phyloP scores from a whole-genome alignment of 768 basidiomycete genomes.

The Calocera viscosa region DNA sequence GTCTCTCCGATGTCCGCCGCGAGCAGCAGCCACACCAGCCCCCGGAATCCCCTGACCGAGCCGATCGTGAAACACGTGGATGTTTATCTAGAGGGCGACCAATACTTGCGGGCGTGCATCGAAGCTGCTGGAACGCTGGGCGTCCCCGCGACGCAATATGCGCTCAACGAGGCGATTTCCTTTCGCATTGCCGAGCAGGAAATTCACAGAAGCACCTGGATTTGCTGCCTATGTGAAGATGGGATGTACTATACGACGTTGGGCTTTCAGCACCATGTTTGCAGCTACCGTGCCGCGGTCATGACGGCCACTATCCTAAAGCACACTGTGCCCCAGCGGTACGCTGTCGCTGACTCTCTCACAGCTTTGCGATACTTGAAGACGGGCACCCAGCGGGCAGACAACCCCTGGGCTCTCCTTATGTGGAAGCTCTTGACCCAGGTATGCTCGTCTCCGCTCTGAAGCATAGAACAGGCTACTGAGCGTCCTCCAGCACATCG shows the following conservation, averaged over 20 bases:
- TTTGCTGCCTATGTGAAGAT: neutral
- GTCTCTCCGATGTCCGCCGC: constrained; percentile 5
- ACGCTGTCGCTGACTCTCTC: neutral
- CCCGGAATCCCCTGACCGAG: neutral
- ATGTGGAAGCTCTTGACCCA: constrained; percentile 4
- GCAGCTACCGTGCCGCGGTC: neutral
- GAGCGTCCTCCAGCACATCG: neutral
- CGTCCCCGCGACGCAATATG: neutral
- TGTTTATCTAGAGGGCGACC: neutral
- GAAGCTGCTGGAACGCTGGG: neutral
- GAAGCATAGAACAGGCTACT: neutral
- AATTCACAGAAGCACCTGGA: neutral
- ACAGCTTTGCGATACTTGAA: neutral
- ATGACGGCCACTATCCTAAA: neutral
- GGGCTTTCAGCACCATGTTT: neutral
- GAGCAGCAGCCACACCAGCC: neutral
- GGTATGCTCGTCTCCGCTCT: neutral
- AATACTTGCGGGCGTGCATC: neutral
- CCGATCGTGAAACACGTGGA: neutral
- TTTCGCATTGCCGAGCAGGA: constrained; percentile 1
- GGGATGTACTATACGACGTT: neutral
- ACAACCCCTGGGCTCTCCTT: neutral
- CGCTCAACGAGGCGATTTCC: neutral
- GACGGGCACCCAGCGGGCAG: neutral
- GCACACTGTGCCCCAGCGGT: neutral